These are phyloP conservation scores for Ceraceosorus bombacis DNA, from an alignment of 1,284 basidiomycete genomes.

Conservation along the genomic window DNA sequence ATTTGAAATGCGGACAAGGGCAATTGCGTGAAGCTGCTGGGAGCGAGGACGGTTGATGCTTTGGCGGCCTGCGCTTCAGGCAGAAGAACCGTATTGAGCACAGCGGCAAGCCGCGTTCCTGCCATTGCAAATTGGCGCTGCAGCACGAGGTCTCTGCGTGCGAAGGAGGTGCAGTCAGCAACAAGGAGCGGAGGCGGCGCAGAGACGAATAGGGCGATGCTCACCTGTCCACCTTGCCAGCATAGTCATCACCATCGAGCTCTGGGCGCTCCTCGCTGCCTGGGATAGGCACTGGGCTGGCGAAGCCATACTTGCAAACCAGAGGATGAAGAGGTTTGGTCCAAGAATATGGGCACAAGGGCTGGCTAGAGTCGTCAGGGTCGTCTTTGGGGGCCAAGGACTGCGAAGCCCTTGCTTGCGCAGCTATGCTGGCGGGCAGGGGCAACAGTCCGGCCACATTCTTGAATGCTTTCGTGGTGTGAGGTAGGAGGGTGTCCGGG, in stretches of 20 bases:
- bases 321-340: slow-evolving; percentile 33
- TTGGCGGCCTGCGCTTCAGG: slow-evolving; percentile 6
- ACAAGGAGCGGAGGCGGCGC: neutral
- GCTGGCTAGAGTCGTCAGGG: slow-evolving; percentile 46
- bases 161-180: slow-evolving; percentile 29
- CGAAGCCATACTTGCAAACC: slow-evolving; percentile 56
- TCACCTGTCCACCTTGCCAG: slow-evolving; percentile 52
- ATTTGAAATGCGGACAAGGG: neutral
- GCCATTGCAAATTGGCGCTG: slow-evolving; percentile 74
- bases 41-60: neutral
- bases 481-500: neutral
- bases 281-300: slow-evolving; percentile 54
- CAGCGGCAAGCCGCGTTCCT: slow-evolving; percentile 70
- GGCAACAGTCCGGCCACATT: neutral
- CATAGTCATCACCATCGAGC: slow-evolving; percentile 75
- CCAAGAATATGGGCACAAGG: slow-evolving; percentile 63
- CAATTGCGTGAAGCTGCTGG: neutral
- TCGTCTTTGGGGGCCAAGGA: slow-evolving; percentile 2
- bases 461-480: slow-evolving; percentile 1
- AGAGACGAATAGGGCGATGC: slow-evolving; percentile 1
- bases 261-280: slow-evolving; percentile 55
- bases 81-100: slow-evolving; percentile 59
- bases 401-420: neutral
- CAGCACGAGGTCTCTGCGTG: slow-evolving; percentile 57
- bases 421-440: neutral